These are phyloP conservation scores for Pichia sp. DNA, from an alignment of 1,139 yeast genomes.

Conservation along the genomic window DNA sequence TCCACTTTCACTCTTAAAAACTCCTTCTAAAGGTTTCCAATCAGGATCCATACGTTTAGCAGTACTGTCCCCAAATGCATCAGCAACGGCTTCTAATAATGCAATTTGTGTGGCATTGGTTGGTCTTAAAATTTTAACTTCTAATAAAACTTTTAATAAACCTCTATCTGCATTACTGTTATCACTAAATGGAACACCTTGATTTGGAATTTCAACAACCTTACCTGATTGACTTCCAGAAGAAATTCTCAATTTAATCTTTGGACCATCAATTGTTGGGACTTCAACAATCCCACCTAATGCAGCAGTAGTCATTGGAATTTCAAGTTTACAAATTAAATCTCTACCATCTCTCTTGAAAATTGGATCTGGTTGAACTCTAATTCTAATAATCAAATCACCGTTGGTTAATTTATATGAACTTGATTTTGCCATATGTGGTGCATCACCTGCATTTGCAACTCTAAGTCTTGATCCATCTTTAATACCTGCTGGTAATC, in stretches of 20 bases:
- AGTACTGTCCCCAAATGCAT: constrained; percentile 69
- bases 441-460: constrained; percentile 89
- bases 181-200: constrained; percentile 74
- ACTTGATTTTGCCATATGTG: constrained; percentile 61
- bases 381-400: constrained; percentile 76
- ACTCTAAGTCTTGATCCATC: constrained; percentile 84
- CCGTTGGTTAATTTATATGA: constrained; percentile 68
- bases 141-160: constrained; percentile 69
- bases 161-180: constrained; percentile 52
- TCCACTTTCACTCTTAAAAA: constrained; percentile 10
- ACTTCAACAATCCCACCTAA: constrained; percentile 85
- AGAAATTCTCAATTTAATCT: constrained; percentile 72
- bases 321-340: constrained; percentile 56
- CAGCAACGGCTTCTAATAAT: constrained; percentile 92
- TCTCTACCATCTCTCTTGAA: constrained; percentile 64
- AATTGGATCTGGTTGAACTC: constrained; percentile 65
- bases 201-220: constrained; percentile 69
- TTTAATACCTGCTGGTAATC: constrained; percentile 81
- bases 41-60: constrained; percentile 69
- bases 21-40: constrained; percentile 41
- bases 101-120: constrained; percentile 84
- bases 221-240: constrained; percentile 81
- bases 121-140: constrained; percentile 68
- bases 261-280: constrained; percentile 72
- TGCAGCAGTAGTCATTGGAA: constrained; percentile 94